A percentile compares a stretch with the other conserved stretches of the same genome.
These are phyloP conservation scores for Sicyos edulis DNA, from an alignment of 306 rosid genomes.

Conservation along the genomic window DNA sequence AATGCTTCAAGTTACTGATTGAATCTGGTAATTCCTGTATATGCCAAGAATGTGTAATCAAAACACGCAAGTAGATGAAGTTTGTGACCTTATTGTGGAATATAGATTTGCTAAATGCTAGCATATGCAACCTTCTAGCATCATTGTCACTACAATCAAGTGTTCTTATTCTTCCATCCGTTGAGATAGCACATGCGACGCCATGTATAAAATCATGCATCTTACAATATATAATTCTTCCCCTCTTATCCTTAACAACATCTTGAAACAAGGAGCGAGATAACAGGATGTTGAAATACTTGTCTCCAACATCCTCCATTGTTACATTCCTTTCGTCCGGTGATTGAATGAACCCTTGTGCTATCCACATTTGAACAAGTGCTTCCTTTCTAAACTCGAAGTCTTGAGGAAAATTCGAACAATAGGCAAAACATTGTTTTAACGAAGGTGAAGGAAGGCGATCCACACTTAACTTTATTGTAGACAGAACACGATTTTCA, in stretches of 20 bases:
- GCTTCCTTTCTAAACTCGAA: neutral
- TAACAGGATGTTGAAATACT: conserved; percentile 12
- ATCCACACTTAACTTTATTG: conserved; percentile 18
- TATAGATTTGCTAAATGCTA: neutral
- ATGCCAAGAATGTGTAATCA: neutral
- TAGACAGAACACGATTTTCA: neutral
- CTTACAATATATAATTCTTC: neutral
- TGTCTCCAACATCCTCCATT: conserved; percentile 17
- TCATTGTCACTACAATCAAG: neutral
- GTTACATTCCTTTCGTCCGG: neutral
- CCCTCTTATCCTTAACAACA: neutral
- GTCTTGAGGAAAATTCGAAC: conserved; percentile 15
- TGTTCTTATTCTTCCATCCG: no score
- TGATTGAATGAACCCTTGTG: conserved; percentile 15
- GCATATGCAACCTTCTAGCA: neutral
- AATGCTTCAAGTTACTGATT: neutral
- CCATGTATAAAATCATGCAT: conserved; percentile 26
- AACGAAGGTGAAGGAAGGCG: neutral
- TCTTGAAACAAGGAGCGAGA: conserved; percentile 22
- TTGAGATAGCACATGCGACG: conserved; percentile 5
- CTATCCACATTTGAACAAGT: conserved; percentile 22
- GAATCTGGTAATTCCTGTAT: neutral
- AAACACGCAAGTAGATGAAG: conserved; percentile 11
- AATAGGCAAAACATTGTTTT: conserved; percentile 24
- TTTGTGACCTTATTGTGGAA: neutral